These are phyloP conservation scores for Eucalyptus melliodora DNA, from an alignment of 345 rosid genomes.

Conservation along the genomic window DNA sequence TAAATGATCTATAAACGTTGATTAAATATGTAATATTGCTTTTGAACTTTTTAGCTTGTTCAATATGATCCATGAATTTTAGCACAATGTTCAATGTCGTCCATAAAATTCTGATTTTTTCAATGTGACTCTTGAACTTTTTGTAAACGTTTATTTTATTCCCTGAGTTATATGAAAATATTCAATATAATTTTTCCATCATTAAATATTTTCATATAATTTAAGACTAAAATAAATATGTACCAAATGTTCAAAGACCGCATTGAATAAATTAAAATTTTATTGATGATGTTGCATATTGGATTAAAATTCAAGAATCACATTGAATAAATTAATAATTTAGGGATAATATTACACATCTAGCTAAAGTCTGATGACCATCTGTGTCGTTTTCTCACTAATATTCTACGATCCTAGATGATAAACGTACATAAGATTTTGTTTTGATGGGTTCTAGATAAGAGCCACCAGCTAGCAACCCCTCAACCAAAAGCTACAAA, in stretches of 20 bases:
- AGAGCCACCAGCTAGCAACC: background rate
- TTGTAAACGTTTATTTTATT: accelerated
- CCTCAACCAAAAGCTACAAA: background rate
- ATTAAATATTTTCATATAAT: background rate
- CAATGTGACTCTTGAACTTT: accelerated
- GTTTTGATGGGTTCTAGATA: background rate
- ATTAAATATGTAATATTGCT: background rate
- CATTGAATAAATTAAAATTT: background rate
- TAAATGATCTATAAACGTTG: too few relatives aligned
- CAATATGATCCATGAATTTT: too few relatives aligned
- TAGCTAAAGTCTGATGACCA: background rate
- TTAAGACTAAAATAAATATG: background rate
- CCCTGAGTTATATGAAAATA: background rate
- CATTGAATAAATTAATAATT: background rate
- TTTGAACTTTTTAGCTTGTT: too few relatives aligned
- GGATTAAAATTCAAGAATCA: accelerated
- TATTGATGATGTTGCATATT: background rate
- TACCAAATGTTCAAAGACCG: accelerated
- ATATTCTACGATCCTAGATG: background rate
- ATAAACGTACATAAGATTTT: background rate
- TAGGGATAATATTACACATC: background rate
- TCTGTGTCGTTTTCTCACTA: background rate
- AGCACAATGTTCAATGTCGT: background rate
- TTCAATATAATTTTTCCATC: too few relatives aligned
- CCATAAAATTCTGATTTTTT: background rate